Evolutionary conservation across 2,329 filamentous ascomycete species (phyloP).

Genomic region (Trichothecium roseum): DNA sequence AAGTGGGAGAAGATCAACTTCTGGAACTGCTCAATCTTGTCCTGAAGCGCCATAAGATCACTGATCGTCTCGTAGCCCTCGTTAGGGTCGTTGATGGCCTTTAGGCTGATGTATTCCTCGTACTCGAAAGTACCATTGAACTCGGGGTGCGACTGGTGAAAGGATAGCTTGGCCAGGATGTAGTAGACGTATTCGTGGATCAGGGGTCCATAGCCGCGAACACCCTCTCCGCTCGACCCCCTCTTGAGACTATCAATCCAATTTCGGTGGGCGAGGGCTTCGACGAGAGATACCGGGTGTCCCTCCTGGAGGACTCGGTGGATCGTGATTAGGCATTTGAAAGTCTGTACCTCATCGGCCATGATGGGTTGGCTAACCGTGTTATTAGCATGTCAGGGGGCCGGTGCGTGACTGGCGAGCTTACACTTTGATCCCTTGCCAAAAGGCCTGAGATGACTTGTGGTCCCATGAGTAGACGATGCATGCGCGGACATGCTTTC

Average conservation of each 20-base stretch:
- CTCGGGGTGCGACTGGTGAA: slow-evolving; percentile 92
- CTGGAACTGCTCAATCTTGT: slow-evolving; percentile 97
- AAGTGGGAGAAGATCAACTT: slow-evolving; percentile 98
- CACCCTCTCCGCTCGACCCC: slow-evolving; percentile 70
- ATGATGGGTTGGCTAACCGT: slow-evolving; percentile 80
- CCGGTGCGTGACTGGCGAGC: slow-evolving; percentile 24
- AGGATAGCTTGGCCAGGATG: slow-evolving; percentile 86
- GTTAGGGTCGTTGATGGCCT: slow-evolving; percentile 96
- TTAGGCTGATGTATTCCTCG: slow-evolving; percentile 96
- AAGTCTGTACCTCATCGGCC: slow-evolving; percentile 96
- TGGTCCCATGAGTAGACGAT: slow-evolving; percentile 99
- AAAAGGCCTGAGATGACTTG: slow-evolving; percentile 89
- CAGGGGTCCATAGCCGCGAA: slow-evolving; percentile 82
- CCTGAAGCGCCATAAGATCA: slow-evolving; percentile 91
- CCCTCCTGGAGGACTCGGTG: slow-evolving; percentile 98
- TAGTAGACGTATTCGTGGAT: slow-evolving; percentile 97
- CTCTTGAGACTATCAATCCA: slow-evolving; percentile 92
- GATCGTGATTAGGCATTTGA: slow-evolving; percentile 94
- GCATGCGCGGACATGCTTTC: slow-evolving; percentile 93
- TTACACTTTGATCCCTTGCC: slow-evolving; percentile 97
- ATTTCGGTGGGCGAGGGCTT: slow-evolving; percentile 76
- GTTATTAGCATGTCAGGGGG: slow-evolving; percentile 1
- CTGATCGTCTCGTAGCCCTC: slow-evolving; percentile 96
- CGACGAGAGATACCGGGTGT: slow-evolving; percentile 75
- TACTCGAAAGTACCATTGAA: slow-evolving; percentile 99